A percentile compares a stretch with the other conserved stretches of the same genome.
Evolutionary conservation across 2,329 filamentous ascomycete genomes (phyloP).

Genomic region (Colletotrichum horii): DNA sequence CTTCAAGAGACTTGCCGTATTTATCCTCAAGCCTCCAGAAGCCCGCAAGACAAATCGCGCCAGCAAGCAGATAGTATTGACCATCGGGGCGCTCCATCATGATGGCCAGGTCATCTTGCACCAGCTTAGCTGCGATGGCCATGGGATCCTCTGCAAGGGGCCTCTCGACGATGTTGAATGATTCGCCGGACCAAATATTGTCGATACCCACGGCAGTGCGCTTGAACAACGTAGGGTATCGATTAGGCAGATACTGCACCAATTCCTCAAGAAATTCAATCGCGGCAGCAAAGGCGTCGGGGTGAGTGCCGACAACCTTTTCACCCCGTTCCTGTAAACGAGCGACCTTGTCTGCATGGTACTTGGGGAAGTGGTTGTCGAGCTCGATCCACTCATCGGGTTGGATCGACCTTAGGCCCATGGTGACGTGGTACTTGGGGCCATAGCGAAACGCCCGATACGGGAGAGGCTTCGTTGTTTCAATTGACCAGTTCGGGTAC

Average conservation of each 20-base stretch:
- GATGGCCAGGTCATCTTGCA: conserved; percentile 84
- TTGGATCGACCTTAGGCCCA: conserved; percentile 75
- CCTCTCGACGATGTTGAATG: conserved; percentile 68
- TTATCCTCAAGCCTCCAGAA: conserved; percentile 88
- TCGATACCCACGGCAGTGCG: conserved; percentile 69
- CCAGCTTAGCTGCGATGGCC: conserved; percentile 71
- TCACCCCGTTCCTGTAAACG: conserved; percentile 70
- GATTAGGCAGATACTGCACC: conserved; percentile 70
- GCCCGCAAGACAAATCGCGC: conserved; percentile 76
- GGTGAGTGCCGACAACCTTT: conserved; percentile 72
- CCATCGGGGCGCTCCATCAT: conserved; percentile 81
- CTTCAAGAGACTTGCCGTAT: conserved; percentile 76
- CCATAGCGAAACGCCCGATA: conserved; percentile 82
- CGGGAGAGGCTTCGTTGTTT: conserved; percentile 72
- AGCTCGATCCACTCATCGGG: conserved; percentile 84
- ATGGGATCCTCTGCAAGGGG: conserved; percentile 80
- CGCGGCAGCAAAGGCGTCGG: conserved; percentile 73
- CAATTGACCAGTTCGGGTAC: conserved; percentile 72
- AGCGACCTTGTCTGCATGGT: conserved; percentile 72
- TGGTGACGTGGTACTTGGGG: conserved; percentile 77
- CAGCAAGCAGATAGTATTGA: conserved; percentile 81
- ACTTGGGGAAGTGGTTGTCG: conserved; percentile 78
- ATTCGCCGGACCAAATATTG: conserved; percentile 75
- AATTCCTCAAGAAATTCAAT: conserved; percentile 80
- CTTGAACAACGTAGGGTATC: conserved; percentile 75